Conservation (phyloP, 2,329 filamentous ascomycete genomes). For the Aspergillus fumigatus region DNA sequence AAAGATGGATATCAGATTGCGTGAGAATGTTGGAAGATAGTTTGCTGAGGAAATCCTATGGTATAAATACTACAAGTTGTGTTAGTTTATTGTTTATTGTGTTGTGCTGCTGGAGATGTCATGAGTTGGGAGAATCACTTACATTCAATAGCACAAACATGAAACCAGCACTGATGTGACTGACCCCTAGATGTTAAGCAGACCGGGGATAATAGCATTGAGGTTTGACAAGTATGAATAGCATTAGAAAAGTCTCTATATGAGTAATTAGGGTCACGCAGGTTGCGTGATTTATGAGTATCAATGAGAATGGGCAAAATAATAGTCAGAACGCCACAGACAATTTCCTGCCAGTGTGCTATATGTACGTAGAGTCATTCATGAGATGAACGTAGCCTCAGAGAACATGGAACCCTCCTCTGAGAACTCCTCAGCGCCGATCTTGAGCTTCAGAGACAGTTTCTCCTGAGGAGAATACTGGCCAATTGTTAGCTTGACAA, state of each 20-base stretch:
- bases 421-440: constrained; percentile 70
- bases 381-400: constrained; percentile 95
- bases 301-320: constrained; percentile 26
- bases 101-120: not conserved
- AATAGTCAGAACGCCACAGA: constrained; percentile 30
- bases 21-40: not conserved
- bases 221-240: constrained; percentile 10
- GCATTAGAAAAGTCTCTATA: constrained; percentile 28
- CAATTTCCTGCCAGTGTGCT: constrained; percentile 17
- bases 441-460: constrained; percentile 74
- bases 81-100: not conserved
- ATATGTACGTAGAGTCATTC: constrained; percentile 29
- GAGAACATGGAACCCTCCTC: constrained; percentile 78
- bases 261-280: constrained; percentile 13
- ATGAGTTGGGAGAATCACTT: not conserved
- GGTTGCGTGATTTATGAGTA: constrained; percentile 12
- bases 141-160: not conserved
- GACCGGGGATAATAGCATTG: not conserved
- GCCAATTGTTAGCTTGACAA: constrained; percentile 13
- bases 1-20: not conserved
- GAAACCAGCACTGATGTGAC: not conserved
- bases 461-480: constrained; percentile 66
- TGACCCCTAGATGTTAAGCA: not conserved
- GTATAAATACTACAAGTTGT: not conserved
- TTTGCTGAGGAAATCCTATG: not conserved